phyloP scores from a whole-genome alignment of 2,329 filamentous ascomycete genomes.

The Trichoderma breve region DNA sequence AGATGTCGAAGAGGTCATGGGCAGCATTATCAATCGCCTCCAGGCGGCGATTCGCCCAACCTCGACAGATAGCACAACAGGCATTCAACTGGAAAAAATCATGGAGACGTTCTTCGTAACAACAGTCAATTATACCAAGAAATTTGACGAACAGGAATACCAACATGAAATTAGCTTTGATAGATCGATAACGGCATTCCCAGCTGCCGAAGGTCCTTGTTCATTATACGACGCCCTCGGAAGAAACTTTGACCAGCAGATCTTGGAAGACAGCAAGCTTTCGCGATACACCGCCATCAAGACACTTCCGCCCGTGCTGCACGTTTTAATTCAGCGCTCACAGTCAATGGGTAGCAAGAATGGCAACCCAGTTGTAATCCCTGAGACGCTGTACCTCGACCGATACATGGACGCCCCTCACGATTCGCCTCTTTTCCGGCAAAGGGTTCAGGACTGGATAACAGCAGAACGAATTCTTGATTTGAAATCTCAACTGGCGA shows the following conservation, averaged over 20 bases:
- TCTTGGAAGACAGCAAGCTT: slow-evolving; percentile 63
- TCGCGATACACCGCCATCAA: slow-evolving; percentile 69
- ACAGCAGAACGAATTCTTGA: slow-evolving; percentile 63
- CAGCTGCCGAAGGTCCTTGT: slow-evolving; percentile 47
- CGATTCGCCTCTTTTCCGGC: slow-evolving; percentile 59
- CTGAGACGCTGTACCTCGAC: slow-evolving; percentile 80
- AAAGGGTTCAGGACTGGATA: slow-evolving; percentile 70
- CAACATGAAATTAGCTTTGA: slow-evolving; percentile 55
- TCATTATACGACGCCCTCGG: slow-evolving; percentile 84
- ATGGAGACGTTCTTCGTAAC: slow-evolving; percentile 68
- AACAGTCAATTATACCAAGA: slow-evolving; percentile 58
- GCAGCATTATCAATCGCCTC: slow-evolving; percentile 86
- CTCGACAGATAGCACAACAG: slow-evolving; percentile 58
- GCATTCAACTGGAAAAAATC: slow-evolving; percentile 78
- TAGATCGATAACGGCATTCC: slow-evolving; percentile 60
- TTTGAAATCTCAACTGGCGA: slow-evolving; percentile 44
- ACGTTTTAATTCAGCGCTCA: slow-evolving; percentile 84
- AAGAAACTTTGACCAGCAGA: slow-evolving; percentile 77
- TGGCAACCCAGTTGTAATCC: slow-evolving; percentile 73
- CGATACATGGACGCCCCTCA: slow-evolving; percentile 73
- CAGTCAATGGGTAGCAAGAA: slow-evolving; percentile 74
- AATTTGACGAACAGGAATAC: slow-evolving; percentile 44
- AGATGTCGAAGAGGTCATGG: slow-evolving; percentile 94
- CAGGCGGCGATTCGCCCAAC: slow-evolving; percentile 79
- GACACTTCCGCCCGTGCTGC: slow-evolving; percentile 77